A percentile compares a stretch with the other conserved stretches of the same genome.
Conservation (phyloP, 768 basidiomycete species). For the Mycena latifolia region DNA sequence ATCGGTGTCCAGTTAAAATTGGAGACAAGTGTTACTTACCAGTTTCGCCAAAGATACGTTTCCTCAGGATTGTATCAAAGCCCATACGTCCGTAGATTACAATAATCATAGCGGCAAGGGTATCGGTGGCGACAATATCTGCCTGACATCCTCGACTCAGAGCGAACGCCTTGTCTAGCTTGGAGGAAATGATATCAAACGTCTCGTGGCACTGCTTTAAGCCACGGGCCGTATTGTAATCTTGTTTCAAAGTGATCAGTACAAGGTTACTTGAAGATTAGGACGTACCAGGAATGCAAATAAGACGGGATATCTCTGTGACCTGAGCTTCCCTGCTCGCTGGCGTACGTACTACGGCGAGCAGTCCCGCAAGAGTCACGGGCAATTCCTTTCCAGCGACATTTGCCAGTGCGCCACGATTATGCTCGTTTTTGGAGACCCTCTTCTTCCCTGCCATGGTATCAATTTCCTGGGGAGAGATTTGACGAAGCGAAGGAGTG, state of each 20-base stretch:
- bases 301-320: background rate
- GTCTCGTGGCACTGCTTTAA: conserved; percentile 11
- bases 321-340: background rate
- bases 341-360: background rate
- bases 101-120: conserved; percentile 2
- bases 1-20: background rate
- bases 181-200: conserved; percentile 4
- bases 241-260: background rate
- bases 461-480: no score
- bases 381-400: background rate
- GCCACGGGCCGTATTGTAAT: conserved; percentile 2
- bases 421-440: background rate
- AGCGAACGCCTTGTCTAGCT: background rate
- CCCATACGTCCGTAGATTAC: conserved; percentile 1
- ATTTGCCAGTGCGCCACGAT: background rate
- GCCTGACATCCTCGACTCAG: background rate
- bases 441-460: background rate
- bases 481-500: no score
- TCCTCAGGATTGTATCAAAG: background rate
- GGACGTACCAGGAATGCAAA: background rate
- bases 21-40: background rate
- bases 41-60: conserved; percentile 10
- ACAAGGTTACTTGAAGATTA: no score
- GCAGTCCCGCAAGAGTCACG: background rate
- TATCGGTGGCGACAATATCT: background rate